Evolutionary conservation across 2,329 filamentous ascomycete genomes (phyloP), one percentile per base, ranked within the genome.

Genomic region (Hypoxylon sp.): DNA sequence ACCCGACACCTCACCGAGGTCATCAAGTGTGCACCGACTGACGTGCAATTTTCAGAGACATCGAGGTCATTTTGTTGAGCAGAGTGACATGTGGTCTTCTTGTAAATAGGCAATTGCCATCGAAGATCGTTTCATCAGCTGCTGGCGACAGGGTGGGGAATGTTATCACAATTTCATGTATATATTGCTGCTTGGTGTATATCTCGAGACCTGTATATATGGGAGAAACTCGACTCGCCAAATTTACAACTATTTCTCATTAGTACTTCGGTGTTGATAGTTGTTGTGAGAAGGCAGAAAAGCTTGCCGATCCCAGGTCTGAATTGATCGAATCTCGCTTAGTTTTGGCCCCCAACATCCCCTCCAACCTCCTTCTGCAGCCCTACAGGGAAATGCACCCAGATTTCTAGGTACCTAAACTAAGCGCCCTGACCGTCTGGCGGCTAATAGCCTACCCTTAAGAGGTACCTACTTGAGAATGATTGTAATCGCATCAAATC

Each of bases 11-110:
- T 21, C 28, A n/a, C 32, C 28, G 10, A 28, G 13, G 14, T 41
- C 5, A 36, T 32, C 43, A 55, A 38, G 28, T 3, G 28, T 3
- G 4, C 50, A 17, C 25, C 52, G 41, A 58, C 72, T 74, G 43
- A 73, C 63, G 17, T 51, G 0, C 58, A 77, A 52, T n/a, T 30
- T 34, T 56, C 6, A 34, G 34, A 56, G 53, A 23, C 76, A 32
- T 77, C 77, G 38, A 4, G 79, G 76, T 69, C 71, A 43, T 13
- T 80, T 79, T 61, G 72, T 77, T 5, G 46, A 41, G 7, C 36
- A 63, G 5, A 70, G 77, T 36, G 64, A 69, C 4, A 80, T 76
- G 73, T 80, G 78, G 78, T 75, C 79, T 51, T 65, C 52, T 51
- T 68, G 65, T 52, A 53, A 25, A 65, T 68, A 61, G 48, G 48